Conservation (phyloP, 495 filamentous ascomycete genomes). For the Penicillium roqueforti region DNA sequence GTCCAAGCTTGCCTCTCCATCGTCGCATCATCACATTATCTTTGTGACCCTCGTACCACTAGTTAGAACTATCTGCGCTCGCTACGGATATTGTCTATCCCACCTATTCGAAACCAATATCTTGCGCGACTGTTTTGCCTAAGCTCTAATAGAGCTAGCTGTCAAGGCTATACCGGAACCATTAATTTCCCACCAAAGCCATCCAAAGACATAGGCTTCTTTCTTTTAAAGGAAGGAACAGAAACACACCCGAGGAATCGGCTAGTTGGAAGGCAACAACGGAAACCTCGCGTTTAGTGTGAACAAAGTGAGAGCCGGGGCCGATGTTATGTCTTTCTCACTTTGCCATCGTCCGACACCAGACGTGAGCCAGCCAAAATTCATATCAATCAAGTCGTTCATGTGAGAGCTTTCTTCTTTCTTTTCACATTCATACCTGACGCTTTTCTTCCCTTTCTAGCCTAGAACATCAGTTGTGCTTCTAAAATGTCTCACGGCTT, state of each 20-base stretch:
- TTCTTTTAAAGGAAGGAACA: neutral
- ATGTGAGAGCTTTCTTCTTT: neutral
- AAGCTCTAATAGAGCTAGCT: neutral
- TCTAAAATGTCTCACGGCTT: neutral
- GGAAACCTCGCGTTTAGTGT: neutral
- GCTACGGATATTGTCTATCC: neutral
- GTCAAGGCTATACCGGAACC: neutral
- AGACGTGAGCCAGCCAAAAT: neutral
- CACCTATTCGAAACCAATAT: no score
- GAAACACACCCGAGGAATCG: neutral
- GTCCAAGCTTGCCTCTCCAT: neutral
- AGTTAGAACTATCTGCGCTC: no score
- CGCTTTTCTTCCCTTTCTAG: neutral
- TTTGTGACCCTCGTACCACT: neutral
- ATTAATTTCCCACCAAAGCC: neutral
- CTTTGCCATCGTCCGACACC: neutral
- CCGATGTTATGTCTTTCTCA: slow-evolving; percentile 9
- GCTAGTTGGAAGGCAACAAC: neutral
- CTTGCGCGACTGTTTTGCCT: neutral
- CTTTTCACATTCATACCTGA: neutral
- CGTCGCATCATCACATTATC: neutral
- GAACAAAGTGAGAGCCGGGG: neutral
- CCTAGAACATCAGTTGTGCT: neutral
- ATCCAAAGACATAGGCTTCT: neutral
- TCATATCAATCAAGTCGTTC: neutral